A percentile compares a stretch with the other conserved stretches of the same genome.
phyloP scores from a whole-genome alignment of 2,329 filamentous ascomycete species.

The Trichoderma sp. region DNA sequence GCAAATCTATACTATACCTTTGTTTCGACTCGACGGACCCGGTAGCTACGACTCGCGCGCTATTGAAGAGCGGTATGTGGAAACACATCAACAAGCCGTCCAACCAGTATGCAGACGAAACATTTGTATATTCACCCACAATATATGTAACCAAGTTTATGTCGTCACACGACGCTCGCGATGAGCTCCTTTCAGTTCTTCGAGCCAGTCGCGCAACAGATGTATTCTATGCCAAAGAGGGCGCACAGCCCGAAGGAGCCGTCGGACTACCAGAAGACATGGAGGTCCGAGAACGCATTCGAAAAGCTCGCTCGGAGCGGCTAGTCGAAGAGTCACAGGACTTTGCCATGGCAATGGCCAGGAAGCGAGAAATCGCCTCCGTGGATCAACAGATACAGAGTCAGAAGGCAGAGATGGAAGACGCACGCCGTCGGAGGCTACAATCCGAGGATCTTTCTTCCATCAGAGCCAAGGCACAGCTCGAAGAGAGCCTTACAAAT shows the following conservation, averaged over 20 bases:
- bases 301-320: conserved; percentile 50
- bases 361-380: conserved; percentile 53
- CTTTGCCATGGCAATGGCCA: conserved; percentile 49
- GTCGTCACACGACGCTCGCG: conserved; percentile 41
- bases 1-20: conserved; percentile 61
- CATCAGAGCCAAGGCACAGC: conserved; percentile 47
- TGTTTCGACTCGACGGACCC: conserved; percentile 61
- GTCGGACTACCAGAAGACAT: conserved; percentile 55
- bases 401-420: conserved; percentile 54
- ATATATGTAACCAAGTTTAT: conserved; percentile 60
- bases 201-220: conserved; percentile 55
- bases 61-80: conserved; percentile 66
- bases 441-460: conserved; percentile 49
- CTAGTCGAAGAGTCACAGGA: conserved; percentile 51
- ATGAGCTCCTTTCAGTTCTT: conserved; percentile 51
- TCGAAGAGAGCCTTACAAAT: conserved; percentile 47
- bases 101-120: conserved; percentile 55
- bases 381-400: conserved; percentile 54
- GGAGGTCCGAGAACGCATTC: conserved; percentile 51
- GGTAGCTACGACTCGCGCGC: conserved; percentile 55
- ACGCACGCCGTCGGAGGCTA: conserved; percentile 49
- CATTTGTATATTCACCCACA: conserved; percentile 63
- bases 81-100: conserved; percentile 62
- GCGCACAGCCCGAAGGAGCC: conserved; percentile 56
- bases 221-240: conserved; percentile 56